Evolutionary conservation across 306 rosid genomes (phyloP).

Genomic region (Trifolium subterraneum): DNA sequence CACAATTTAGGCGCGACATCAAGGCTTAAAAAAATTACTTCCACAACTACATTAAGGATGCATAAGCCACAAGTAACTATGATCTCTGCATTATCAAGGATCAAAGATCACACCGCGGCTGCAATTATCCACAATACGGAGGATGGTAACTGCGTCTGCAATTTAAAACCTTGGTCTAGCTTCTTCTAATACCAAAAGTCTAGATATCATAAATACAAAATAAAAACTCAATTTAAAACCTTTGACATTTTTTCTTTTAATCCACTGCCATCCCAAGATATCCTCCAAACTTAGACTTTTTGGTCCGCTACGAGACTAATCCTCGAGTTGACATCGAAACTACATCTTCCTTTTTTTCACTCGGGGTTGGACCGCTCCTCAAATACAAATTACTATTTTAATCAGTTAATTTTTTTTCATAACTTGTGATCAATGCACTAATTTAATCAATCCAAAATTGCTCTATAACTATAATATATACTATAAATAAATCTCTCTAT

Average conservation of each 20-base stretch:
- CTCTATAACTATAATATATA: not conserved
- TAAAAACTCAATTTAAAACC: constrained; percentile 4
- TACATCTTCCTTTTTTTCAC: not conserved
- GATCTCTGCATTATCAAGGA: not conserved
- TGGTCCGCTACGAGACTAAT: not conserved
- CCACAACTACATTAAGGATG: not conserved
- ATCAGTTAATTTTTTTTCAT: not conserved
- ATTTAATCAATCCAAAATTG: not conserved
- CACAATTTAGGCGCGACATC: not conserved
- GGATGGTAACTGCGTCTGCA: not conserved
- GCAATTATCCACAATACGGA: not conserved
- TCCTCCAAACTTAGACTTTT: not conserved
- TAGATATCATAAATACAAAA: not conserved
- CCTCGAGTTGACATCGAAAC: not conserved
- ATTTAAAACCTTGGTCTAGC: not conserved
- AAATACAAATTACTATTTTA: not conserved
- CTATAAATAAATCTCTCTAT: not conserved
- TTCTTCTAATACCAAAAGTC: not conserved
- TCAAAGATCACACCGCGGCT: not conserved
- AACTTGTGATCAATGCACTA: not conserved
- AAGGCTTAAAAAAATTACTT: not conserved
- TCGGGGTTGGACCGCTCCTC: not conserved
- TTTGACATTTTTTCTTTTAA: no score
- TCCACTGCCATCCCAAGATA: not conserved
- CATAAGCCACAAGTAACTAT: not conserved